Base-by-base conservation (phyloP, 2,329 filamentous ascomycete genomes). In the Clarireedia hainanense region DNA sequence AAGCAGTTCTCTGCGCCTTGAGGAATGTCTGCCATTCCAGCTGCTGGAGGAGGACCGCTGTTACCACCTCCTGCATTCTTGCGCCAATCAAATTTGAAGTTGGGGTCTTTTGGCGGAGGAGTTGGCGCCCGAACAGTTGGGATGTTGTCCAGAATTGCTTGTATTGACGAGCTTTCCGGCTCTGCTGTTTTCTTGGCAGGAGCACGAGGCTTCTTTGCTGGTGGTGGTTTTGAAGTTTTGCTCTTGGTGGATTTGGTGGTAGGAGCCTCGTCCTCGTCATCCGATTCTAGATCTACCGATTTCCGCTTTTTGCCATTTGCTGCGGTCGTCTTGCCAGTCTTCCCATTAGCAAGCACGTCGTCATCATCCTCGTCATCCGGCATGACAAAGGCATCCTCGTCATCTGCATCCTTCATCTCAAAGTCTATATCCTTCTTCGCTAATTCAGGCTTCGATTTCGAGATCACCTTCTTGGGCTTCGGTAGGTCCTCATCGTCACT, bases 1-100 rank as follows among this genome's bases (percentile, higher is more conserved):
- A 99, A 80, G 68, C 94, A 99, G 64, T 96, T 95, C 10, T 94
- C 89, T 52, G 85, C 84, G 6, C 94, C 94, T 20, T 82, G 80
- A 0, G 94, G 94, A 50, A 96, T 74, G 15, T 95, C 89, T 30
- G 77, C 82, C 9, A 78, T 74, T 10, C 83, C 84, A 23, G 80
- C 76, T 49, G 80, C 79, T 6, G 82, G 80, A 17, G 89, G 81
- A 20, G 83, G 81, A 2, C 82, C 80, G 15, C 82, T 74, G 68
- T 81, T 85, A 57, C 76, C 82, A 15, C 80, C 81, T 55, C 81
- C 77, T 57, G 70, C 73, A 26, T 75, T 76, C 66, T 84, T 85
- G 62, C 81, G 81, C 77, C 83, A 97, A 68, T 95, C 85, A 64
- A 92, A 96, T 65, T 95, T 96, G 24, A 75, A 75, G 61, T 83